Percentiles rank a stretch among this genome's conserved stretches.
Evolutionary conservation across 345 rosid genomes (phyloP).

Genomic region (Carallia brachiata): DNA sequence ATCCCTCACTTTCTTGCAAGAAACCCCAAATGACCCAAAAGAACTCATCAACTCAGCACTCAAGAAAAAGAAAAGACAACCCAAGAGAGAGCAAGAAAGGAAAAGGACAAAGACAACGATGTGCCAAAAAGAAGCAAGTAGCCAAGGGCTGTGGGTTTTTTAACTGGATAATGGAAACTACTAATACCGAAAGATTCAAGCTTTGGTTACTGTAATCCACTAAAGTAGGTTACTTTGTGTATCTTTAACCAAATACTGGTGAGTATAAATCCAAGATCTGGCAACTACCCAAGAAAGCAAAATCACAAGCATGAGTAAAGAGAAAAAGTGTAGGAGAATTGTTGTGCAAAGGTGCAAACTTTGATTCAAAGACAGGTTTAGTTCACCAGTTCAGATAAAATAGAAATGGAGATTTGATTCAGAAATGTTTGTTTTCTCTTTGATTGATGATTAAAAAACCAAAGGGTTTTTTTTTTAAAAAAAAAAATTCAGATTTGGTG

Average conservation of each 20-base stretch:
- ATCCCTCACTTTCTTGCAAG: slow-evolving; percentile 21
- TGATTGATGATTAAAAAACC: not conserved
- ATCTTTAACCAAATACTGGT: slow-evolving; percentile 6
- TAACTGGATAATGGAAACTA: slow-evolving; percentile 11
- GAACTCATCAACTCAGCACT: slow-evolving; percentile 32
- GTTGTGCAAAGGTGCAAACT: slow-evolving; percentile 2
- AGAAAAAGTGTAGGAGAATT: not conserved
- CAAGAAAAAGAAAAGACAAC: not conserved
- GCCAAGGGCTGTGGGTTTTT: slow-evolving; percentile 20
- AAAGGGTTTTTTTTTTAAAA: slow-evolving; percentile 8
- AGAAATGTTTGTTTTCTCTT: slow-evolving; percentile 6
- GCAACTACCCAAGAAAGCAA: slow-evolving; percentile 56
- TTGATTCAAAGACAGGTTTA: slow-evolving; percentile 77
- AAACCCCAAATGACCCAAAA: slow-evolving; percentile 16
- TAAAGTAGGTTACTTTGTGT: slow-evolving; percentile 9
- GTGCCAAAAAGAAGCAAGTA: slow-evolving; percentile 17
- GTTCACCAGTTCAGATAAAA: not conserved
- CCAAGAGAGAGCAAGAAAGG: slow-evolving; percentile 17
- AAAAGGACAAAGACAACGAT: not conserved
- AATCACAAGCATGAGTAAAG: slow-evolving; percentile 26
- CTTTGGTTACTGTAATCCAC: slow-evolving; percentile 19
- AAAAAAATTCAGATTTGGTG: too few relatives aligned
- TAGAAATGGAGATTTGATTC: slow-evolving; percentile 5
- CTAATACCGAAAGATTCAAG: slow-evolving; percentile 10
- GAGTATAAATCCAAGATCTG: slow-evolving; percentile 44